Conservation (phyloP, 1,139 yeast species). For the Diutina catenulata region DNA sequence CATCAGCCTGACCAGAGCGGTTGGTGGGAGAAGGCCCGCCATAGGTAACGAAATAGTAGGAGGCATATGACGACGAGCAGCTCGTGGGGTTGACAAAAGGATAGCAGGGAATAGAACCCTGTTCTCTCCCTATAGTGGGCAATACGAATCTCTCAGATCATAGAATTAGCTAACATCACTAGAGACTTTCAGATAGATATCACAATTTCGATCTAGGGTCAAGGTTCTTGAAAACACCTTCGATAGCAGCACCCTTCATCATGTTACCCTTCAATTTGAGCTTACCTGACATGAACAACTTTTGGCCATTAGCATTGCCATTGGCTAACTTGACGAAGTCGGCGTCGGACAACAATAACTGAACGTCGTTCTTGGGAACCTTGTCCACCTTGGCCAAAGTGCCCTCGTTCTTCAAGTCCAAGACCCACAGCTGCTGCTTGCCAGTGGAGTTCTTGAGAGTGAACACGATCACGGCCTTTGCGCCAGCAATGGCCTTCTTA, state of each 20-base stretch:
- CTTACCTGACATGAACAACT: slow-evolving; percentile 73
- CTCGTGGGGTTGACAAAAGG: too few relatives aligned
- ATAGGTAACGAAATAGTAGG: too few relatives aligned
- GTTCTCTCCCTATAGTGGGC: too few relatives aligned
- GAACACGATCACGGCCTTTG: slow-evolving; percentile 56
- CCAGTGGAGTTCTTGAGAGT: slow-evolving; percentile 61
- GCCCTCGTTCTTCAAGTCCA: slow-evolving; percentile 66
- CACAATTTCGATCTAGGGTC: slow-evolving; percentile 37
- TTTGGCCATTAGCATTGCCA: slow-evolving; percentile 78
- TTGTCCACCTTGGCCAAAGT: slow-evolving; percentile 34
- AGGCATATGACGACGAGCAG: too few relatives aligned
- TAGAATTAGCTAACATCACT: neutral
- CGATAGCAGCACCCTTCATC: slow-evolving; percentile 79
- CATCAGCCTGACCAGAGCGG: too few relatives aligned
- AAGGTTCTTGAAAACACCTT: slow-evolving; percentile 56
- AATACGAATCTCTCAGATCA: neutral
- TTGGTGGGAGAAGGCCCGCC: too few relatives aligned
- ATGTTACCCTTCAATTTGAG: slow-evolving; percentile 81
- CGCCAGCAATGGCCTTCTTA: slow-evolving; percentile 33
- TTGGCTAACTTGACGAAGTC: slow-evolving; percentile 58
- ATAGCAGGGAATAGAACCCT: too few relatives aligned
- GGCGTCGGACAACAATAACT: slow-evolving; percentile 49
- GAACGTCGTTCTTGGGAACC: slow-evolving; percentile 49
- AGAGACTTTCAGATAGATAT: neutral
- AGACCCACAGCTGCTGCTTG: slow-evolving; percentile 52